Evolutionary conservation across 331 rosid genomes (phyloP).

Genomic region (Cydonia oblonga): DNA sequence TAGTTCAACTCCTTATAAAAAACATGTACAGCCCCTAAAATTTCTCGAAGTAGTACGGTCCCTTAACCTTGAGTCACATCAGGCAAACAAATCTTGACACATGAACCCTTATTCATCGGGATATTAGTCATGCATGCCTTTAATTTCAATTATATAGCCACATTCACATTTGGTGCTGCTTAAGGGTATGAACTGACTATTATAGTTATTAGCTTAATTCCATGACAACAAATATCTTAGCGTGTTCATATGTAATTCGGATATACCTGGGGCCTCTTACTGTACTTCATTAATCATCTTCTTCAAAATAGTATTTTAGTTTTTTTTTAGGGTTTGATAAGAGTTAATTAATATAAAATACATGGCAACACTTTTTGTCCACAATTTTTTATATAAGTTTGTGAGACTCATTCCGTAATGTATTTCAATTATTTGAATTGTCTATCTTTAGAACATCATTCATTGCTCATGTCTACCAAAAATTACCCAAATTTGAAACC

Average conservation of each 20-base stretch:
- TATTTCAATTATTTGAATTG: fast-evolving
- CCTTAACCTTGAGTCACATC: too few relatives aligned
- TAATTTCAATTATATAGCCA: background rate
- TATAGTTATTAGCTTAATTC: too few relatives aligned
- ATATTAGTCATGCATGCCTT: background rate
- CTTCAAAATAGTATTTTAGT: background rate
- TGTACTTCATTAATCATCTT: background rate
- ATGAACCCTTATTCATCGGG: background rate
- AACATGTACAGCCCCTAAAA: too few relatives aligned
- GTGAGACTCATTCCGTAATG: too few relatives aligned
- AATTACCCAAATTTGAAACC: too few relatives aligned
- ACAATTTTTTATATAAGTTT: too few relatives aligned
- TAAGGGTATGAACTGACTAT: too few relatives aligned
- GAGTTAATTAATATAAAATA: background rate
- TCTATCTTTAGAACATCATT: too few relatives aligned
- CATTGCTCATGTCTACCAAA: too few relatives aligned
- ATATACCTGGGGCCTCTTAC: background rate
- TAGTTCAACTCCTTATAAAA: too few relatives aligned
- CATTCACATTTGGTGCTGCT: constrained; percentile 3
- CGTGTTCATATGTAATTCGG: background rate
- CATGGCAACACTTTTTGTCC: too few relatives aligned
- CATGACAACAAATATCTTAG: background rate
- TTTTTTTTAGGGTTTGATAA: background rate
- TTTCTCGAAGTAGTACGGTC: too few relatives aligned
- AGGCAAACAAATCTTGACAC: background rate